Evolutionary conservation across 208 protist species (phyloP).

Genomic region (Herpetomonas muscarum): DNA sequence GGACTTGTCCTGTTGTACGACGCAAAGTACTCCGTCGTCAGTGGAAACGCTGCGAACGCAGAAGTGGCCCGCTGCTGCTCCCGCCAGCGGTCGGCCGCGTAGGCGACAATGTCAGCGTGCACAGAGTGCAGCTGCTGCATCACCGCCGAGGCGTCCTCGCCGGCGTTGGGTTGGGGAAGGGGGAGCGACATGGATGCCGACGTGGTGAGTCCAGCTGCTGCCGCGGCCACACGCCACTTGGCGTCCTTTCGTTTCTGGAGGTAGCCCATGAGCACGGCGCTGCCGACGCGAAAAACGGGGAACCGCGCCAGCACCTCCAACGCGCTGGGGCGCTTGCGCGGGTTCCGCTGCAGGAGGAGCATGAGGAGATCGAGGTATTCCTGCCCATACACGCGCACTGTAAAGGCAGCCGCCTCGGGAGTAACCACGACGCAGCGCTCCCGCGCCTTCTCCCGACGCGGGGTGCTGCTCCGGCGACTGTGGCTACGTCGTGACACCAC

Average conservation of each 20-base stretch:
- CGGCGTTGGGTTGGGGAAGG: too few species aligned
- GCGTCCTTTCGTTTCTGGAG: background rate
- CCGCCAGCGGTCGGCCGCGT: background rate
- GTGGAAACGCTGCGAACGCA: background rate
- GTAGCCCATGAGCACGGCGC: background rate
- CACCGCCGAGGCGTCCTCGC: too few species aligned
- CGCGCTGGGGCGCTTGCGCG: background rate
- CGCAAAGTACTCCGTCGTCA: background rate
- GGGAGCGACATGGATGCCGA: background rate
- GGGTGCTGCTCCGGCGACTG: background rate
- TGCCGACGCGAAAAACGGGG: background rate
- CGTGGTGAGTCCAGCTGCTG: background rate
- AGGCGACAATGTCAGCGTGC: background rate
- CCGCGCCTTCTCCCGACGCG: background rate
- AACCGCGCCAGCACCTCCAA: background rate
- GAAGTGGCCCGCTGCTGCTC: background rate
- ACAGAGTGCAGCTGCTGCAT: background rate
- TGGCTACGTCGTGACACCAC: background rate
- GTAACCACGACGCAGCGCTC: background rate
- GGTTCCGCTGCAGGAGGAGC: background rate
- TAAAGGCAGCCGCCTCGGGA: background rate
- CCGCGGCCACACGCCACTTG: background rate
- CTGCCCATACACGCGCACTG: background rate
- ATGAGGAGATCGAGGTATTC: background rate
- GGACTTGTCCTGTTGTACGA: too few species aligned